Base-by-base conservation (phyloP, 2,329 filamentous ascomycete species). In the Aspergillus persii region DNA sequence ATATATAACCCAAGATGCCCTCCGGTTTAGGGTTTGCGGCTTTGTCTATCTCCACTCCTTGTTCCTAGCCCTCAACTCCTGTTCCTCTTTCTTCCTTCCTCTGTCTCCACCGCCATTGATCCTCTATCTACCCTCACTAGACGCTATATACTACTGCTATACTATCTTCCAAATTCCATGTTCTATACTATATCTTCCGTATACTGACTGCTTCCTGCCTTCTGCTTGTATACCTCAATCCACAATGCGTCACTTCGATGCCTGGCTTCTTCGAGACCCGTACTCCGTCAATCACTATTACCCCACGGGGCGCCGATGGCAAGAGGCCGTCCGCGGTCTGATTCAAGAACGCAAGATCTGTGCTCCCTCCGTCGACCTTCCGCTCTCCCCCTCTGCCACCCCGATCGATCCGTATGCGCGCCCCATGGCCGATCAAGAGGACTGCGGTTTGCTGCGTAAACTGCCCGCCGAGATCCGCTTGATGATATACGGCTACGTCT, bases 201-300 rank as follows among this genome's bases (percentile, higher is more conserved):
- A 41, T 41, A 41, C 36, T 4, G 18, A 23, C 18, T 23, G 18
- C 18, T 23, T 23, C 18, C 18, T 23, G 18, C 18, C 18, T 23
- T 23, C 18, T 23, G 18, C 18, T 23, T 41, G 4, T 18, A 41
- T 41, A 41, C 36, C 7, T n/a, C 52, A 4, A 6, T 9, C 26
- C 33, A 62, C 49, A 29, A 75, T 76, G 73, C 71, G 74, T 50
- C 74, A 76, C 59, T 76, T 76, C 62, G 74, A 76, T 54, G 64
- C 73, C 56, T 76, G 74, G 74, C 57, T 76, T 61, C 63, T 76
- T 23, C 71, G 74, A 26, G 73, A 76, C 55, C 74, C 74, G 47
- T 76, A 76, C 59, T 74, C 72, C 18, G 75, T 76, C 62, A 75
- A 69, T 61, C 73, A 76, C 55, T 76, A 75, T 57, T 76, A 76